Conservation (phyloP, 2,329 filamentous ascomycete species). For the Huntiella abstrusa region DNA sequence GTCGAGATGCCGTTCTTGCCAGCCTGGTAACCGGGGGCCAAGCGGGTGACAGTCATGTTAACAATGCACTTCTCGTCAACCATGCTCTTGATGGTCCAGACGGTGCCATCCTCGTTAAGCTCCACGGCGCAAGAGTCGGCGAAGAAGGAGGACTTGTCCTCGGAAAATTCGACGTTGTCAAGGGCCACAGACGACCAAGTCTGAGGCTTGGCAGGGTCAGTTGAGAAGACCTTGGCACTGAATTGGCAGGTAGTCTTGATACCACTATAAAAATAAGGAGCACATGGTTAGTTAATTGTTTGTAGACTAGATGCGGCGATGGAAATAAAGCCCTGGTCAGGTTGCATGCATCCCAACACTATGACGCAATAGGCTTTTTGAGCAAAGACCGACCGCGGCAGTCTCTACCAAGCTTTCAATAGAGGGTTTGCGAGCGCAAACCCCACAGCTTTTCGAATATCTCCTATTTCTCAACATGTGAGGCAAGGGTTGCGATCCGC, state of each 20-base stretch:
- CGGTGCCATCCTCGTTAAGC: constrained; percentile 64
- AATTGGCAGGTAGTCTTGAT: constrained; percentile 84
- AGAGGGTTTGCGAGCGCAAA: not conserved
- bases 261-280: constrained; percentile 35
- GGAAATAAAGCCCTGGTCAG: not conserved
- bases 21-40: constrained; percentile 62
- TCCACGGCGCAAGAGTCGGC: constrained; percentile 72
- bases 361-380: not conserved
- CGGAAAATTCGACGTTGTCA: constrained; percentile 62
- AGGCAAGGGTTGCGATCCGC: not conserved
- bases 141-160: constrained; percentile 66
- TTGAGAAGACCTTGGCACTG: constrained; percentile 80
- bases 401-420: not conserved
- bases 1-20: constrained; percentile 69
- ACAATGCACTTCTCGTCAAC: constrained; percentile 65
- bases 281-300: not conserved
- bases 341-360: not conserved
- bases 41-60: constrained; percentile 63
- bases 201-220: constrained; percentile 50
- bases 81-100: constrained; percentile 79
- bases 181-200: constrained; percentile 74
- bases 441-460: not conserved
- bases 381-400: not conserved
- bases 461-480: not conserved
- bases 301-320: not conserved